These are phyloP conservation scores for Picea abies DNA, from an alignment of 83 land plant species.

Conservation along the genomic window DNA sequence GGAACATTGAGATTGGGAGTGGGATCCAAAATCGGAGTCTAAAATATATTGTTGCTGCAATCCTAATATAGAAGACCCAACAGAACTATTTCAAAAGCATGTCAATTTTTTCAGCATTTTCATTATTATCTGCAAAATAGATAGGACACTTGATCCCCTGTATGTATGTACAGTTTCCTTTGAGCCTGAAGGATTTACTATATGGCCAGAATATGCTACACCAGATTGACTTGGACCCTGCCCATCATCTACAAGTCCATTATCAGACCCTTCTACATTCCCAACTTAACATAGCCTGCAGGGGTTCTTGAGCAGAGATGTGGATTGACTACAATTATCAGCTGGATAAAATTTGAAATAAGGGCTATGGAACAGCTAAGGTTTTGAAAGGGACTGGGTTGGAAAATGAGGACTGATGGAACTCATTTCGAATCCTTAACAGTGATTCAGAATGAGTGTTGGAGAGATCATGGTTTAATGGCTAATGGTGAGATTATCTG, in stretches of 20 bases:
- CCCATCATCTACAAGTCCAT: background rate
- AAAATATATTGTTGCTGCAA: background rate
- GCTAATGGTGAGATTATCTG: too few relatives aligned
- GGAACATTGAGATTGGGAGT: too few relatives aligned
- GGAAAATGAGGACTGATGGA: too few relatives aligned
- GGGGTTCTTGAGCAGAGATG: too few relatives aligned
- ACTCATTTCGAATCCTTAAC: too few relatives aligned
- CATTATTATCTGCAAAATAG: background rate
- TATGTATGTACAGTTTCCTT: background rate
- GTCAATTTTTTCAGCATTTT: background rate
- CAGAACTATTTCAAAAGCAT: background rate
- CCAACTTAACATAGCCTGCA: background rate
- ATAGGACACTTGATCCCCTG: background rate
- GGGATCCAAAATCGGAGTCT: background rate
- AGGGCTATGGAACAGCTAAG: too few relatives aligned
- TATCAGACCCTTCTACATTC: background rate
- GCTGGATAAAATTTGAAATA: too few relatives aligned
- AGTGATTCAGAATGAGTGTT: too few relatives aligned
- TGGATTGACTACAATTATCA: too few relatives aligned
- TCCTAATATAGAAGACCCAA: background rate
- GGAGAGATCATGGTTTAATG: too few relatives aligned
- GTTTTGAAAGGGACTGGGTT: too few relatives aligned
- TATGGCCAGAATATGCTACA: too few relatives aligned
- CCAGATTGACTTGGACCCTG: background rate
- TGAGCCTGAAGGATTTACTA: background rate